A percentile compares a stretch with the other conserved stretches of the same genome.
Conservation (phyloP, 257 asterid genomes). For the Asclepias syriaca region DNA sequence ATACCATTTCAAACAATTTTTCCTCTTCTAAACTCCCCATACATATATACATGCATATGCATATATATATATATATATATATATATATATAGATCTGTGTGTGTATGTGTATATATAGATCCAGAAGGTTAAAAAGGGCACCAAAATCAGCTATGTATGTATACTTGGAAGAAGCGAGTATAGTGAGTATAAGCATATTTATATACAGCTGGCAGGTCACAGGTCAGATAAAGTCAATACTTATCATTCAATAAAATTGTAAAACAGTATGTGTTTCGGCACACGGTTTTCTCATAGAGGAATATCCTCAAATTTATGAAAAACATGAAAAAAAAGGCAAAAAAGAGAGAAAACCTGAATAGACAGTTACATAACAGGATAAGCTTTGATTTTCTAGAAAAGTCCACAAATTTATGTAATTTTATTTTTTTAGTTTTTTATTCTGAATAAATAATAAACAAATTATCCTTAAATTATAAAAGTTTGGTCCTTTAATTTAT, state of each 20-base stretch:
- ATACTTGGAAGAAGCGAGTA: neutral
- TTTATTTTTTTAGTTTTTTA: too few species aligned
- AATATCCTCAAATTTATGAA: too few species aligned
- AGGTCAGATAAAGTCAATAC: neutral
- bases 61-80: neutral
- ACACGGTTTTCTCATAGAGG: conserved; percentile 1
- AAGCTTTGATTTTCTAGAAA: too few species aligned
- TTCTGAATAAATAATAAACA: too few species aligned
- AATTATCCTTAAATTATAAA: too few species aligned
- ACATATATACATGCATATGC: neutral
- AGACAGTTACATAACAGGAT: too few species aligned
- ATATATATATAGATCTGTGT: too few species aligned
- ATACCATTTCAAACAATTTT: conserved; percentile 18
- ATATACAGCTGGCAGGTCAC: neutral
- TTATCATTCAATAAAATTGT: neutral
- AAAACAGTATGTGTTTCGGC: neutral
- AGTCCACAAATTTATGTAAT: too few species aligned
- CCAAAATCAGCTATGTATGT: neutral
- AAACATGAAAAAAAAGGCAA: too few species aligned
- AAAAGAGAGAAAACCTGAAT: too few species aligned
- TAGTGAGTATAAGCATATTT: neutral
- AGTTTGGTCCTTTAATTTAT: too few species aligned
- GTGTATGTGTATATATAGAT: too few species aligned
- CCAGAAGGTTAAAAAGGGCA: neutral
- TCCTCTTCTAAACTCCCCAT: conserved; percentile 30